Base-by-base conservation (phyloP, 1,284 basidiomycete genomes). In the Cerioporus squamosus region DNA sequence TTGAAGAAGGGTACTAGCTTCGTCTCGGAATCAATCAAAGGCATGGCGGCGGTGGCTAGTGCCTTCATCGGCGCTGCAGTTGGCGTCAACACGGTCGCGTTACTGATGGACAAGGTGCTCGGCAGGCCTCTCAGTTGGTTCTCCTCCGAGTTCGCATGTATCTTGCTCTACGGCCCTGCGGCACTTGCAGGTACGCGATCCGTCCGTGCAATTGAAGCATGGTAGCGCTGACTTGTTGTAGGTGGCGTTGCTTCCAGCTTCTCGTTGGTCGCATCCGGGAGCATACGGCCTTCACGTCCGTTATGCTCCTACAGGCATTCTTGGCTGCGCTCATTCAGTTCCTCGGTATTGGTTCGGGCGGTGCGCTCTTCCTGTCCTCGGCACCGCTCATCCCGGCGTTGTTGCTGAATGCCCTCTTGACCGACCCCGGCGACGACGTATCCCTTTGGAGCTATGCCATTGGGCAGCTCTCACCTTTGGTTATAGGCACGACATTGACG, bases 101-200 rank as follows among this genome's bases (percentile, higher is more conserved):
- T 86, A 1, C 61, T 92, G 20, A 91, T 98, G 87, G 73, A 77
- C 15, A 70, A 74, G 17, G 80, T 86, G 0, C 71, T 94, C n/a
- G 81, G 83, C 10, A 89, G 85, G 71, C 81, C 81, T 0, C 81
- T 91, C 79, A 86, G 83, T 72, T 94, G 94, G 94, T 96, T 93
- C 75, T 79, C 83, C 12, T 83, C 83, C 58, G 93, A 95, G 64
- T 82, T 86, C 62, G 83, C 88, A 4, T 85, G 88, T 9, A 66
- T 96, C 5, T 68, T 84, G 12, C 75, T 97, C n/a, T 98, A 94
- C 70, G 90, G 81, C 2, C 93, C 94, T 24, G 82, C 92, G 0
- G 86, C 86, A 0, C 68, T 93, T 9, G 78, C 88, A 49, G 88
- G 88, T 87, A 65, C 33, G 79, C 72, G 49, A 53, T 29, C 26